phyloP scores from a whole-genome alignment of 352 stramenopile genomes.

The Globisporangium nodosum region DNA sequence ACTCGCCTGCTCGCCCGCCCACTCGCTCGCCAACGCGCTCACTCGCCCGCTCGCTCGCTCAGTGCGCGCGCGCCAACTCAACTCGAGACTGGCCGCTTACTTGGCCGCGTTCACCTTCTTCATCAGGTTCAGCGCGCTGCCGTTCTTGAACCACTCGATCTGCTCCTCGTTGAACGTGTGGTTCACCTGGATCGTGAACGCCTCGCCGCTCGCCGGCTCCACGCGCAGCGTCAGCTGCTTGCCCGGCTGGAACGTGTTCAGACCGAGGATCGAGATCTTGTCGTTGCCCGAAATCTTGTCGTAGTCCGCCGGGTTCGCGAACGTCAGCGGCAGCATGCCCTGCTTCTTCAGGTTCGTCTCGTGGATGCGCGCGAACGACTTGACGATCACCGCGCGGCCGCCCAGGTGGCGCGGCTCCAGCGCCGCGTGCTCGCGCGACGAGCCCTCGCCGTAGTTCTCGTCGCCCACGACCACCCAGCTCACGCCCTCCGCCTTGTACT shows the following conservation, averaged over 20 bases:
- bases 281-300: slow-evolving; percentile 90
- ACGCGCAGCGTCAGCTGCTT: slow-evolving; percentile 86
- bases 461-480: slow-evolving; percentile 92
- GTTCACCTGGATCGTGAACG: slow-evolving; percentile 90
- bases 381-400: slow-evolving; percentile 88
- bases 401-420: slow-evolving; percentile 90
- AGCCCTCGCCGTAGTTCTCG: slow-evolving; percentile 94
- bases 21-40: background rate
- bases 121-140: slow-evolving; percentile 93
- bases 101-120: slow-evolving; percentile 81
- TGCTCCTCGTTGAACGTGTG: slow-evolving; percentile 95
- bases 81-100: slow-evolving; percentile 1
- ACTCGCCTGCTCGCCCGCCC: background rate
- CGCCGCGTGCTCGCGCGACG: slow-evolving; percentile 89
- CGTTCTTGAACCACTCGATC: slow-evolving; percentile 94
- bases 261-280: slow-evolving; percentile 88
- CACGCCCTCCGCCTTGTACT: slow-evolving; percentile 89
- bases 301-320: slow-evolving; percentile 90
- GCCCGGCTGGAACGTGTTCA: slow-evolving; percentile 79
- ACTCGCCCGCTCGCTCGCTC: background rate
- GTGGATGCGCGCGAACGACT: slow-evolving; percentile 93
- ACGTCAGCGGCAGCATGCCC: slow-evolving; percentile 91
- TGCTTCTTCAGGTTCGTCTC: slow-evolving; percentile 97
- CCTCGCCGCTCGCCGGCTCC: slow-evolving; percentile 45
- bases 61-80: background rate